Base-by-base conservation (phyloP, 1,284 basidiomycete genomes). In the Wallemia mellicola region DNA sequence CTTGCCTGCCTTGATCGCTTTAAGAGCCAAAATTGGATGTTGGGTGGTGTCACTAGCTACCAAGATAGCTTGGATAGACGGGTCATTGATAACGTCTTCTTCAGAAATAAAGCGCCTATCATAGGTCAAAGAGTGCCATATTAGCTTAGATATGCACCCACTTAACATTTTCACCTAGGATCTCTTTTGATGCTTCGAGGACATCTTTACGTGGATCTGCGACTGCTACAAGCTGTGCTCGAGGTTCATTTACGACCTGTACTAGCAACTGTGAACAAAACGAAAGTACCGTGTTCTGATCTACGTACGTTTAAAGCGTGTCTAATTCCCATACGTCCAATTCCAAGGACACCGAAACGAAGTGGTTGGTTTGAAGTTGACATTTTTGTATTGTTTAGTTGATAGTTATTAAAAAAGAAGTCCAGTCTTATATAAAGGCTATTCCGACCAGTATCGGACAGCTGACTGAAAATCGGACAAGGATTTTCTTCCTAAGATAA, bases 281-380 rank as follows among this genome's bases (percentile, higher is more conserved):
- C 5, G 14, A 22, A 11, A 24, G 30, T 11, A n/a, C 14, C 3
- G 3, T 26, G n/a, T 19, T 24, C 3, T 7, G 22, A 24, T 17
- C n/a, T n/a, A 26, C 24, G n/a, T 28, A 28, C 25, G 15, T 59
- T 55, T 15, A n/a, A 24, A 26, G 28, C 58, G 15, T 55, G 33
- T 15, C 24, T 48, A 1, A 17, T 2, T 1, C 66, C 66, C 65
- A 67, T 65, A 15, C 66, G 63, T 27, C 66, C 66, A 24, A 63
- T 54, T 1, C 64, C 64, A 54, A 66, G 38, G 58, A 67, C 63
- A 14, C 61, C 66, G 59, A 65, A 60, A 54, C 61, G 60, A 25
- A 61, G 58, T 28, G 24, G 5, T 19, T 57, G 25, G 55, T 48
- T 48, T 5, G 38, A 11, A 15, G 9, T 11, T 32, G 30, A 32